phyloP scores from a whole-genome alignment of 2,329 filamentous ascomycete genomes.

The Ophiocordyceps camponoti-rufipedis region DNA sequence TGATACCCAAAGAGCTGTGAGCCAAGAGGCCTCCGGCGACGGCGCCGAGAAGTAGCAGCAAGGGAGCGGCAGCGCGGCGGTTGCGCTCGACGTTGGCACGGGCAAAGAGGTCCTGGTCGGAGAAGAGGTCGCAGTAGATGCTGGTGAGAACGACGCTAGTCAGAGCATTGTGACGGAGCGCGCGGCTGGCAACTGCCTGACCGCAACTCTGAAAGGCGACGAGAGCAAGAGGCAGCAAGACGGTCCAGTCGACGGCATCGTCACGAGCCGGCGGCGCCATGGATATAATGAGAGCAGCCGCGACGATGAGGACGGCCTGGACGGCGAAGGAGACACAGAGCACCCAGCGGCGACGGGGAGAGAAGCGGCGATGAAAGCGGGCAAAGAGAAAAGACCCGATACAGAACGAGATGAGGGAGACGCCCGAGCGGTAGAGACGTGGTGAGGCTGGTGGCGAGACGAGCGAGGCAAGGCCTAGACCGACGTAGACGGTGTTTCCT shows the following conservation, averaged over 20 bases:
- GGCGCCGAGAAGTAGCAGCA: conserved; percentile 29
- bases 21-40: conserved; percentile 31
- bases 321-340: conserved; percentile 38
- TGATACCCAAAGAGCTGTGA: conserved; percentile 26
- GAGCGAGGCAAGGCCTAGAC: conserved; percentile 49
- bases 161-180: conserved; percentile 49
- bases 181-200: conserved; percentile 57
- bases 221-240: conserved; percentile 47
- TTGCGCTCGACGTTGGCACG: conserved; percentile 29
- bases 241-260: conserved; percentile 34
- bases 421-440: conserved; percentile 38
- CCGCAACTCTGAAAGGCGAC: conserved; percentile 64
- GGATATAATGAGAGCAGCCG: conserved; percentile 35
- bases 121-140: conserved; percentile 66
- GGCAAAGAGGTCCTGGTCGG: conserved; percentile 34
- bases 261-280: conserved; percentile 20
- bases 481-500: conserved; percentile 66
- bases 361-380: conserved; percentile 44
- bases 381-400: conserved; percentile 55
- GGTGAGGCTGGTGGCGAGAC: conserved; percentile 9
- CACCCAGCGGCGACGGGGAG: conserved; percentile 45
- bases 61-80: conserved; percentile 27
- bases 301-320: conserved; percentile 30
- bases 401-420: conserved; percentile 53
- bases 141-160: conserved; percentile 69